Percentiles rank a stretch among this genome's conserved stretches.
phyloP scores from a whole-genome alignment of 106 monocot genomes.

The Allium fistulosum region DNA sequence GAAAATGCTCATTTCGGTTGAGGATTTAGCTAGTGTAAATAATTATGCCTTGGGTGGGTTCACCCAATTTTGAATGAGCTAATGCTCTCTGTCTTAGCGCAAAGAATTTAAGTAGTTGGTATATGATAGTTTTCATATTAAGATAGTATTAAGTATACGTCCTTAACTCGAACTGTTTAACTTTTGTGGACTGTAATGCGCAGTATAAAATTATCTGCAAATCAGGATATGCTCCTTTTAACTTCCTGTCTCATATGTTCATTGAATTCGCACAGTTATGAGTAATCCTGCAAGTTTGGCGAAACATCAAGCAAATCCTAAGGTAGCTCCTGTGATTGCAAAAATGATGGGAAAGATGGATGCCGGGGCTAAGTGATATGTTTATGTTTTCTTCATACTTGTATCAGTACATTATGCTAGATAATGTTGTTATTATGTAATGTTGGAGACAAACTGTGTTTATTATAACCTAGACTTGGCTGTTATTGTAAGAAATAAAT shows the following conservation, averaged over 20 bases:
- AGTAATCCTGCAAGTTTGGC: slow-evolving; percentile 91
- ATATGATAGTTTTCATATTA: too few species aligned
- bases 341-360: slow-evolving; percentile 97
- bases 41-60: too few species aligned
- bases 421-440: too few species aligned
- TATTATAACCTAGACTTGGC: too few species aligned
- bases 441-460: too few species aligned
- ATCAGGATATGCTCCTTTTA: not conserved
- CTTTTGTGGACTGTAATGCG: not conserved
- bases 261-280: slow-evolving; percentile 55
- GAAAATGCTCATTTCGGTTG: too few species aligned
- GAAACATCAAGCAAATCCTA: slow-evolving; percentile 83
- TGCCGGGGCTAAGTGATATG: slow-evolving; percentile 29
- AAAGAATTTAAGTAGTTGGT: too few species aligned
- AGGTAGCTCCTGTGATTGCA: slow-evolving; percentile 85
- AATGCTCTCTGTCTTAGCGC: too few species aligned
- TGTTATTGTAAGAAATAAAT: too few species aligned
- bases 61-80: too few species aligned
- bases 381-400: not conserved
- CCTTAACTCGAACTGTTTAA: not conserved
- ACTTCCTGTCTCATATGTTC: not conserved
- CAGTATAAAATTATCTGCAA: not conserved
- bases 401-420: too few species aligned
- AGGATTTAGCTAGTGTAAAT: too few species aligned
- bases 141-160: not conserved